These are phyloP conservation scores for Sphaerosporella brunnea DNA, from an alignment of 495 filamentous ascomycete genomes.

Conservation along the genomic window DNA sequence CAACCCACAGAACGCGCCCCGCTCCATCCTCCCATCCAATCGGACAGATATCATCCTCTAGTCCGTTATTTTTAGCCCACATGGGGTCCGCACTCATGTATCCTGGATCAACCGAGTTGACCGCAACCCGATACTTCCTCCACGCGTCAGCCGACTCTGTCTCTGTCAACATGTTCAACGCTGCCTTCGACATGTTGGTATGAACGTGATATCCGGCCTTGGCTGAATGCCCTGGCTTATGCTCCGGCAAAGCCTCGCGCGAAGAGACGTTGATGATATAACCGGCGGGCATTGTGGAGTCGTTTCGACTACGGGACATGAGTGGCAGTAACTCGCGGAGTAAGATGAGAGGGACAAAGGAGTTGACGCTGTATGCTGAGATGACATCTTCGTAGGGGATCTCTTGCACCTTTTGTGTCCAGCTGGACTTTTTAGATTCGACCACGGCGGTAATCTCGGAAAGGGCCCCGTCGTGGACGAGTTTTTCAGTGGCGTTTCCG, in stretches of 20 bases:
- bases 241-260: slow-evolving; percentile 32
- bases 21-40: slow-evolving; percentile 36
- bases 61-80: slow-evolving; percentile 7
- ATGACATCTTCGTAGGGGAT: slow-evolving; percentile 37
- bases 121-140: slow-evolving; percentile 28
- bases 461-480: too few species aligned
- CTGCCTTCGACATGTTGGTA: slow-evolving; percentile 37
- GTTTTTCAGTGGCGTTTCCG: neutral
- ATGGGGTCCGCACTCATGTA: slow-evolving; percentile 31
- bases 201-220: slow-evolving; percentile 32
- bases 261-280: slow-evolving; percentile 35
- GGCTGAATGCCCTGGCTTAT: slow-evolving; percentile 11
- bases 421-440: slow-evolving; percentile 11
- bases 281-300: slow-evolving; percentile 15
- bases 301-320: slow-evolving; percentile 24
- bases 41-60: slow-evolving; percentile 17
- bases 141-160: slow-evolving; percentile 29
- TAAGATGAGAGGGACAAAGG: slow-evolving; percentile 33
- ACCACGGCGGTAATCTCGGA: neutral
- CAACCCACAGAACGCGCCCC: slow-evolving; percentile 32
- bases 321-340: slow-evolving; percentile 32
- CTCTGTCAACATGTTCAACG: slow-evolving; percentile 35
- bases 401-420: slow-evolving; percentile 31
- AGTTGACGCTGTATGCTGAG: slow-evolving; percentile 32
- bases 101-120: slow-evolving; percentile 36